A percentile compares a stretch with the other conserved stretches of the same genome.
These are phyloP conservation scores for Fraxinus excelsior DNA, from an alignment of 257 asterid genomes.

Conservation along the genomic window DNA sequence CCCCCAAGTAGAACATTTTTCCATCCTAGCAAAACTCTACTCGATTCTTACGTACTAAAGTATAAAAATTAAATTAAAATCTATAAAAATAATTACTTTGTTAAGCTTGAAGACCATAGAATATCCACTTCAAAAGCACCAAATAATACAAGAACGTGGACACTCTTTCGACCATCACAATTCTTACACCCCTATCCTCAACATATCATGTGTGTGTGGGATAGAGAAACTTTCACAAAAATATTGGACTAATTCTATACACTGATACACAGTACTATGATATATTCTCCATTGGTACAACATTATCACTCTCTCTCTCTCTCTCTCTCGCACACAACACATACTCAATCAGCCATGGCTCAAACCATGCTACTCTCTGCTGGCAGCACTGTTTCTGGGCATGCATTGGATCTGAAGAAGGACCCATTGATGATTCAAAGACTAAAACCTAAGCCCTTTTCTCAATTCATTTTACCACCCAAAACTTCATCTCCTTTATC, in stretches of 20 bases:
- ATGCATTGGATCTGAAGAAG: conserved; percentile 36
- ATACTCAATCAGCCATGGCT: conserved; percentile 39
- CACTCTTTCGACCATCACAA: conserved; percentile 27
- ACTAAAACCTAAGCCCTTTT: conserved; percentile 50
- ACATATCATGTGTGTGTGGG: conserved; percentile 30
- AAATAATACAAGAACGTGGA: conserved; percentile 26
- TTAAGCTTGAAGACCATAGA: neutral
- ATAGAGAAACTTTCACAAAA: conserved; percentile 21
- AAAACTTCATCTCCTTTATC: conserved; percentile 34
- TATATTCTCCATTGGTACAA: neutral
- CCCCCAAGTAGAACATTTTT: neutral
- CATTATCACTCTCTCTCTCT: neutral
- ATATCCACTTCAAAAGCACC: neutral
- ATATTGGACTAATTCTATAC: conserved; percentile 7
- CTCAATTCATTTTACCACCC: conserved; percentile 46
- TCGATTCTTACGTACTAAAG: neutral
- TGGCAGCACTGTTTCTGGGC: conserved; percentile 39
- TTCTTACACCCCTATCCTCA: conserved; percentile 38
- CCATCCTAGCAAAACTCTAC: neutral
- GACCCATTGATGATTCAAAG: conserved; percentile 51
- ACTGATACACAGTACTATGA: neutral
- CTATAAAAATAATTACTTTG: neutral
- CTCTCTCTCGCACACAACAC: neutral
- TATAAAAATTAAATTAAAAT: neutral
- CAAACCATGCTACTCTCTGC: conserved; percentile 71